Conservation (phyloP, 164 flowering plant species). For the Berberis thunbergii region DNA sequence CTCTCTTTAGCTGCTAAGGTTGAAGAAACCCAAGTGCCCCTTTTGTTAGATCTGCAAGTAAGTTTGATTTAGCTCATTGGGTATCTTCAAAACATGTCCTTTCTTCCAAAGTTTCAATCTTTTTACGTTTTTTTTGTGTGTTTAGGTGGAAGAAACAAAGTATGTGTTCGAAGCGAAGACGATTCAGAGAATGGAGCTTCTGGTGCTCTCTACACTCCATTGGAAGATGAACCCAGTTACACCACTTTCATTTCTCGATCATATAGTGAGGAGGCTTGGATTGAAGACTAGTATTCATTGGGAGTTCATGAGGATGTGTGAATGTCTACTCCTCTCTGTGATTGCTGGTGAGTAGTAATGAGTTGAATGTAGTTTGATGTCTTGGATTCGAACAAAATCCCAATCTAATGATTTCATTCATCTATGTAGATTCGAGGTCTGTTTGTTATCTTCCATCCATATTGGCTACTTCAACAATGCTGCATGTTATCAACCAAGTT, state of each 20-base stretch:
- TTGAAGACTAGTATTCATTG: constrained; percentile 35
- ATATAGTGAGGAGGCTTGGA: constrained; percentile 50
- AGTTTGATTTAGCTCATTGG: constrained; percentile 3
- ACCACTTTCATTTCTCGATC: constrained; percentile 69
- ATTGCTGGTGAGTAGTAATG: constrained; percentile 39
- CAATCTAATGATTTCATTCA: neutral
- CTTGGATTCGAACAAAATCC: neutral
- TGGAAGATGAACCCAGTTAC: constrained; percentile 82
- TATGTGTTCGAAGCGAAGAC: constrained; percentile 53
- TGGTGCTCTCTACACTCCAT: neutral
- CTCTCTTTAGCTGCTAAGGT: constrained; percentile 84
- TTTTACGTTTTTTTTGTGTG: constrained; percentile 1
- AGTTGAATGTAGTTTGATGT: neutral
- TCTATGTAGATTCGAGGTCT: constrained; percentile 30
- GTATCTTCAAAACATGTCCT: neutral
- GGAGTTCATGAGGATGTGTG: constrained; percentile 52
- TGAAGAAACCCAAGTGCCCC: constrained; percentile 81
- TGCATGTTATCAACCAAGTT: constrained; percentile 49
- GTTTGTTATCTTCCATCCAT: constrained; percentile 43
- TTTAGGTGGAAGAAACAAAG: constrained; percentile 53
- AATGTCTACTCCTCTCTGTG: constrained; percentile 38
- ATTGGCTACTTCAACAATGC: constrained; percentile 69
- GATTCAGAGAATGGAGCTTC: neutral
- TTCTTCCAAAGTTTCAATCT: neutral
- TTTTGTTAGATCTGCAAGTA: constrained; percentile 75